phyloP scores from a whole-genome alignment of 2,329 filamentous ascomycete genomes.

The Colletotrichum higginsianum region DNA sequence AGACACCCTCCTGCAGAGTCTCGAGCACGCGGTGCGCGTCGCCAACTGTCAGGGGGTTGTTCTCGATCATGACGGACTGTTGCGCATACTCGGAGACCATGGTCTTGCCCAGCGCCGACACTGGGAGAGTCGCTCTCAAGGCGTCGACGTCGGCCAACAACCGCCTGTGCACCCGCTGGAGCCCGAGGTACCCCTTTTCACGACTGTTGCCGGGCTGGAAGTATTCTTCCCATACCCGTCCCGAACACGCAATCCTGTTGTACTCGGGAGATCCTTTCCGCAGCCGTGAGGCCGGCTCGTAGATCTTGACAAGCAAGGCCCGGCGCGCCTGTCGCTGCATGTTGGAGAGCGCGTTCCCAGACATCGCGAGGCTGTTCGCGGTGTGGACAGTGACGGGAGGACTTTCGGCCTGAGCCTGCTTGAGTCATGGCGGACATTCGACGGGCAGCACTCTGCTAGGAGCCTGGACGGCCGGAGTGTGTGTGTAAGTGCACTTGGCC shows the following conservation, averaged over 20 bases:
- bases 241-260: conserved; percentile 41
- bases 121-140: conserved; percentile 15
- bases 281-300: conserved; percentile 28
- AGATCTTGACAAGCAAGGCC: conserved; percentile 30
- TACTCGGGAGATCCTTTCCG: conserved; percentile 42
- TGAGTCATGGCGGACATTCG: neutral
- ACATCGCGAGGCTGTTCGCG: conserved; percentile 1
- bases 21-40: conserved; percentile 41
- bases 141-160: conserved; percentile 38
- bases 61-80: conserved; percentile 46
- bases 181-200: conserved; percentile 13
- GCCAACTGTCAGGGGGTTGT: conserved; percentile 38
- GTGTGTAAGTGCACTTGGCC: too few species aligned
- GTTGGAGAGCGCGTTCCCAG: neutral
- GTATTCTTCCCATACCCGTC: conserved; percentile 46
- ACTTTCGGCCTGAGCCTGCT: neutral
- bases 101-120: conserved; percentile 27
- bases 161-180: conserved; percentile 12
- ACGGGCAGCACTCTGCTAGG: neutral
- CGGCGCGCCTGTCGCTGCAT: conserved; percentile 22
- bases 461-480: neutral
- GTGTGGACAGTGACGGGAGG: neutral
- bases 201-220: conserved; percentile 41
- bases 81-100: conserved; percentile 43
- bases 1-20: neutral